These are phyloP conservation scores for Balakata baccata DNA, from an alignment of 345 rosid species.

Conservation along the genomic window DNA sequence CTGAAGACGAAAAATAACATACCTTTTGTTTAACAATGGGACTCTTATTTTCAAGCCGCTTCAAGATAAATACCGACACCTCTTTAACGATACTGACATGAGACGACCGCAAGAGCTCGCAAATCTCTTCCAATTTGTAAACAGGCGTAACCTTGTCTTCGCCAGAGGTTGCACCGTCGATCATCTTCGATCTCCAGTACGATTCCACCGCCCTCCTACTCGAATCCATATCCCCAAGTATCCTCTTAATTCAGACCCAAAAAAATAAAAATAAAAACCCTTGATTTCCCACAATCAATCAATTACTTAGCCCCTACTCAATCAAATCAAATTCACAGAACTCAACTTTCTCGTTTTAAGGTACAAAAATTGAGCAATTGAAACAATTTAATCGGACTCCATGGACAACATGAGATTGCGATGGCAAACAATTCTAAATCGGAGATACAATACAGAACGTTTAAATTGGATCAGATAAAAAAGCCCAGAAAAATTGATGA, in stretches of 20 bases:
- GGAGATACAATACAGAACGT: neutral
- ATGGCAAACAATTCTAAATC: neutral
- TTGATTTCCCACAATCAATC: neutral
- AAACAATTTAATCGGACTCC: neutral
- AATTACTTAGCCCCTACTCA: neutral
- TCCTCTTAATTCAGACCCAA: no score
- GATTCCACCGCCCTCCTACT: conserved; percentile 99
- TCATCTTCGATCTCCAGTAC: conserved; percentile 93
- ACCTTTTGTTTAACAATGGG: conserved; percentile 97
- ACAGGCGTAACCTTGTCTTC: conserved; percentile 97
- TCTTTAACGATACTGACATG: conserved; percentile 84
- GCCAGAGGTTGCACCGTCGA: conserved; percentile 82
- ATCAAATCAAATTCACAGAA: neutral
- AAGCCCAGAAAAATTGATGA: neutral
- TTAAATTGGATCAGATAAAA: neutral
- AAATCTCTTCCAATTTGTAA: conserved; percentile 90
- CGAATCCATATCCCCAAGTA: conserved; percentile 59
- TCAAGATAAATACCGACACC: conserved; percentile 72
- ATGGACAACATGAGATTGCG: neutral
- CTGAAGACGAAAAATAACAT: neutral
- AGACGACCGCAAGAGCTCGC: conserved; percentile 83
- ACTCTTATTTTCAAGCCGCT: conserved; percentile 87
- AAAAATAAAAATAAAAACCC: neutral
- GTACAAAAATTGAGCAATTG: neutral
- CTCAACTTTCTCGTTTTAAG: no score